Evolutionary conservation across 495 filamentous ascomycete genomes (phyloP).

Genomic region (Haplographium delicatum): DNA sequence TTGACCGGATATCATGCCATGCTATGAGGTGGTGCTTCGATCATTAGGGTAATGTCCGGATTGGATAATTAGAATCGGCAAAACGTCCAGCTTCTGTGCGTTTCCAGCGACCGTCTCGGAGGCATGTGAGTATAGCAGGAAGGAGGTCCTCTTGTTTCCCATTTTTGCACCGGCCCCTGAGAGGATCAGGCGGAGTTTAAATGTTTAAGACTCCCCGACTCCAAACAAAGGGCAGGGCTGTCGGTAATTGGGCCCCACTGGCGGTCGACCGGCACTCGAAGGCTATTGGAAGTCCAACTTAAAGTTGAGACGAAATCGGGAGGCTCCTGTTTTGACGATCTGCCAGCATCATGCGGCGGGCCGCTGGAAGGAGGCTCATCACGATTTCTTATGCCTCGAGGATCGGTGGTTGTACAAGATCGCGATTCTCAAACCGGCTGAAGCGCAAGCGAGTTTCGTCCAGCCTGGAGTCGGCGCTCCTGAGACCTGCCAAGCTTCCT

Average conservation of each 20-base stretch:
- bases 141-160: slow-evolving; percentile 21
- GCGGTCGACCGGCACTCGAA: too few species aligned
- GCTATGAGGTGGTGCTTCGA: too few species aligned
- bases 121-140: neutral
- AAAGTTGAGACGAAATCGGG: slow-evolving; percentile 23
- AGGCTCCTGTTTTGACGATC: slow-evolving; percentile 12
- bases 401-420: neutral
- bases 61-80: too few species aligned
- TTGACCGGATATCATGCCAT: too few species aligned
- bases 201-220: neutral
- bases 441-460: slow-evolving; percentile 29
- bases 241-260: too few species aligned
- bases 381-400: slow-evolving; percentile 3
- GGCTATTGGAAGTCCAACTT: neutral
- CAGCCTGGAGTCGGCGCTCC: slow-evolving; percentile 1
- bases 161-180: slow-evolving; percentile 6
- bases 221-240: neutral
- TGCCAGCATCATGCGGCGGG: slow-evolving; percentile 6
- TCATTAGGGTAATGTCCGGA: too few species aligned
- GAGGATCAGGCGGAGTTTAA: neutral
- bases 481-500: slow-evolving; percentile 21
- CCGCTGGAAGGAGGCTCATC: neutral
- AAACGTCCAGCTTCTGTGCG: slow-evolving; percentile 24
- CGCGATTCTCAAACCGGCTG: slow-evolving; percentile 18
- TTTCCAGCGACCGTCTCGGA: slow-evolving; percentile 15